These are phyloP conservation scores for Rhytidiadelphus loreus DNA, from an alignment of 225 moss, liverwort and hornwort species.

Conservation along the genomic window DNA sequence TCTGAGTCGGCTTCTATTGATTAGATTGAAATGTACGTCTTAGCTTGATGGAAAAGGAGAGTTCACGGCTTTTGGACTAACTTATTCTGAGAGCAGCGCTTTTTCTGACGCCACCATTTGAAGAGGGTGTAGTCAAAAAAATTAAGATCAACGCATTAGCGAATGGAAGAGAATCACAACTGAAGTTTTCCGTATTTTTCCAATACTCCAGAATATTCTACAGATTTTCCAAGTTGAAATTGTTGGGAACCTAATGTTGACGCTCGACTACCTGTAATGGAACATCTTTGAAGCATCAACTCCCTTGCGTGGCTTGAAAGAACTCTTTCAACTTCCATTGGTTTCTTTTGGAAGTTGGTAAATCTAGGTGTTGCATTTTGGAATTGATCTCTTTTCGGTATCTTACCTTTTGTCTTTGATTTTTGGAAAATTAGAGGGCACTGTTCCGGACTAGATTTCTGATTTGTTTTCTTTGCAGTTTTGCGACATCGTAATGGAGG, in stretches of 20 bases:
- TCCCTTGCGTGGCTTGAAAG: background rate
- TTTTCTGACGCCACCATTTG: background rate
- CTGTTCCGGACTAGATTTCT: background rate
- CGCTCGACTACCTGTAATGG: background rate
- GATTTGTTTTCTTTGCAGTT: background rate
- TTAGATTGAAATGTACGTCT: background rate
- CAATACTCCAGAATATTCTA: background rate
- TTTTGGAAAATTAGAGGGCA: background rate
- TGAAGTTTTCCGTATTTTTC: background rate
- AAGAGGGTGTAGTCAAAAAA: background rate
- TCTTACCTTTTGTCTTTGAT: background rate
- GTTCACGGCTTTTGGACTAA: background rate
- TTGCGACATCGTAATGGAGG: slow-evolving; percentile 4
- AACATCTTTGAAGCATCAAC: background rate
- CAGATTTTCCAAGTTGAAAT: background rate
- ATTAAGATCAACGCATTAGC: background rate
- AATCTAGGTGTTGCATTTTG: background rate
- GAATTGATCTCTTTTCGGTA: background rate
- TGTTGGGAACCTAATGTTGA: background rate
- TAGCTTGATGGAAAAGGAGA: background rate
- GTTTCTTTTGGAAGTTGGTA: background rate
- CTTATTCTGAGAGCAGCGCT: background rate
- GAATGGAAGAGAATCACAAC: background rate
- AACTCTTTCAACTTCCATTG: background rate
- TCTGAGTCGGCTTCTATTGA: background rate